Conservation (phyloP, 2,329 filamentous ascomycete genomes). For the Neofusicoccum ribis region DNA sequence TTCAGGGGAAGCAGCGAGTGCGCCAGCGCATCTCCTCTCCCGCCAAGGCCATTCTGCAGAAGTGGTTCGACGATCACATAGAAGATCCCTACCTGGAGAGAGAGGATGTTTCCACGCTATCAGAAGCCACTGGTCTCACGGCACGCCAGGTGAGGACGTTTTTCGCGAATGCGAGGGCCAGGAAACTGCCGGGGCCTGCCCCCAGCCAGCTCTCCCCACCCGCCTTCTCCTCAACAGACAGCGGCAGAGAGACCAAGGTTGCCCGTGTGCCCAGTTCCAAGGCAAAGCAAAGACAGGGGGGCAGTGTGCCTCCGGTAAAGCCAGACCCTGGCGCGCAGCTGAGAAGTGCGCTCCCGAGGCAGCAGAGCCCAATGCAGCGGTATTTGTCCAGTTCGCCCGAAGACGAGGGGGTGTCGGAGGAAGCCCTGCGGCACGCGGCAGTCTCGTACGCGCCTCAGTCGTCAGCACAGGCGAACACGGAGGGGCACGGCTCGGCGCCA, state of each 20-base stretch:
- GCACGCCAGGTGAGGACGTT: conserved; percentile 27
- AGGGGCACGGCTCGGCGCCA: background rate
- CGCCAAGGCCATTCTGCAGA: conserved; percentile 25
- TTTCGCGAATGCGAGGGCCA: conserved; percentile 29
- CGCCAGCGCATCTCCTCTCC: conserved; percentile 22
- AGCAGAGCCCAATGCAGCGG: conserved; percentile 26
- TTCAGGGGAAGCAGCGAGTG: background rate
- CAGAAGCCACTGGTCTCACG: conserved; percentile 23
- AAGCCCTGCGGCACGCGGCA: conserved; percentile 23
- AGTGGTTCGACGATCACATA: conserved; percentile 25
- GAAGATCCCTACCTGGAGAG: conserved; percentile 28
- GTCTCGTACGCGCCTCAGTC: background rate
- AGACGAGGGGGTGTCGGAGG: conserved; percentile 27
- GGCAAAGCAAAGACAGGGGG: background rate
- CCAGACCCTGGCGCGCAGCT: background rate
- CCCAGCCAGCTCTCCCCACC: background rate
- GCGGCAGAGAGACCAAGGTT: background rate
- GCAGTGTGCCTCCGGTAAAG: background rate
- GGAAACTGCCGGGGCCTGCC: conserved; percentile 21
- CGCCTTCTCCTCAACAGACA: conserved; percentile 2
- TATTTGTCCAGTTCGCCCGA: conserved; percentile 29
- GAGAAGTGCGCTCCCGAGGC: background rate
- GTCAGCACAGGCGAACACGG: background rate
- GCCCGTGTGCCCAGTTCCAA: background rate
- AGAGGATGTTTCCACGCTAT: conserved; percentile 23